These are phyloP conservation scores for Arthrobotrys iridis DNA, from an alignment of 2,329 filamentous ascomycete genomes.

Conservation along the genomic window DNA sequence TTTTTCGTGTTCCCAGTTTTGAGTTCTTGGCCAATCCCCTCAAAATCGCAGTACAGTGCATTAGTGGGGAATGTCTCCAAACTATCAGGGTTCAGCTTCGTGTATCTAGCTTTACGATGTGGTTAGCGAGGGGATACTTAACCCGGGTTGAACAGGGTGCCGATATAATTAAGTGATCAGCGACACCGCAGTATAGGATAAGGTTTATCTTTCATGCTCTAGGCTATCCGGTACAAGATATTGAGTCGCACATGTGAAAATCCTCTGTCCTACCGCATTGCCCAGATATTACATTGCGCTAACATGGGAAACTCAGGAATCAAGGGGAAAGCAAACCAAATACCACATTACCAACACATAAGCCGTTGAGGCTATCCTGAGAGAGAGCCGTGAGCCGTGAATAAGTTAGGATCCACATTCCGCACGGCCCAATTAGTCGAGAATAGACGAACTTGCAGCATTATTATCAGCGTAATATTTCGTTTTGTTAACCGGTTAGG, in stretches of 20 bases:
- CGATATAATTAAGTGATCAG: background rate
- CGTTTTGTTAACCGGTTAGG: background rate
- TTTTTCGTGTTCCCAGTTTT: no score
- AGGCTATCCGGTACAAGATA: background rate
- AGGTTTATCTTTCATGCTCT: background rate
- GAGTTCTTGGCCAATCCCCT: no score
- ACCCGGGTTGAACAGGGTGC: background rate
- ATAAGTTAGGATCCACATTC: background rate
- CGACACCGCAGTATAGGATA: background rate
- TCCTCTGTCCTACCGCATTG: no score
- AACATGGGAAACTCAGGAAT: no score
- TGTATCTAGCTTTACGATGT: constrained; percentile 1
- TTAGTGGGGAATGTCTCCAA: no score
- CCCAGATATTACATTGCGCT: no score
- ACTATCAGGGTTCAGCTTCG: no score
- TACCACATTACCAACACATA: constrained; percentile 1
- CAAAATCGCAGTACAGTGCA: no score
- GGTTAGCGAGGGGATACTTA: background rate
- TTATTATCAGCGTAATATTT: background rate
- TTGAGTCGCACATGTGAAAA: background rate
- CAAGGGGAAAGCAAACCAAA: no score
- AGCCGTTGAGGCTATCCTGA: no score
- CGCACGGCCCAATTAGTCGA: background rate
- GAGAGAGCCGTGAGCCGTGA: no score
- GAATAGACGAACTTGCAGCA: background rate